A percentile compares a stretch with the other conserved stretches of the same genome.
Conservation (phyloP, 306 rosid genomes). For the Potentilla sterilis region DNA sequence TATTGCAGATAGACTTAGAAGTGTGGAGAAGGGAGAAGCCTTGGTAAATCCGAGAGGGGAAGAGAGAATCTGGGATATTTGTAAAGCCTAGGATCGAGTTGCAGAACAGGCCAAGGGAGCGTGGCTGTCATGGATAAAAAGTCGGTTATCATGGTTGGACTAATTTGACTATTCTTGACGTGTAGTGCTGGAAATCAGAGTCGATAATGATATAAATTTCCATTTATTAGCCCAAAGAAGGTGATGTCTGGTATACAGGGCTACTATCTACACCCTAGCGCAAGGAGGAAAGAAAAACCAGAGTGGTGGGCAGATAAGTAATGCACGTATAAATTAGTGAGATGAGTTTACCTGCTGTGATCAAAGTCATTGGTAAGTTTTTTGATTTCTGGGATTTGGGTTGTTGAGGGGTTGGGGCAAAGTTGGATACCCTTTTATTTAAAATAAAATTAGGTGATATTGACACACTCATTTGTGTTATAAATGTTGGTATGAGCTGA, state of each 20-base stretch:
- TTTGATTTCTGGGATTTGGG: background rate
- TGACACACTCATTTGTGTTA: background rate
- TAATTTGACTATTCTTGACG: background rate
- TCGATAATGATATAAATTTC: too few species aligned
- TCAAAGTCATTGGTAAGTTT: background rate
- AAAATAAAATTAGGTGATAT: background rate
- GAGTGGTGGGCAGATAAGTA: background rate
- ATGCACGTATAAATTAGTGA: background rate
- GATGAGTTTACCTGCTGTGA: constrained; percentile 4
- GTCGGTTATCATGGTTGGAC: background rate
- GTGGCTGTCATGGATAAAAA: background rate
- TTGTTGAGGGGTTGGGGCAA: background rate
- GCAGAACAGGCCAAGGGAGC: background rate
- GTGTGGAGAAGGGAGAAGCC: constrained; percentile 1
- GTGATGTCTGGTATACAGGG: too few species aligned
- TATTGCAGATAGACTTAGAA: background rate
- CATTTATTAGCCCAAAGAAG: too few species aligned
- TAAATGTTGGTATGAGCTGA: background rate
- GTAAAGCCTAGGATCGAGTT: background rate
- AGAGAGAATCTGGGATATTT: background rate
- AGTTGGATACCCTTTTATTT: background rate
- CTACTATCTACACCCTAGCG: too few species aligned
- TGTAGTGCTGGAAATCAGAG: background rate
- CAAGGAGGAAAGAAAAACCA: background rate
- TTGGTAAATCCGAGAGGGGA: background rate